These are phyloP conservation scores for Trichoderma sp. DNA, from an alignment of 2,329 filamentous ascomycete genomes.

Conservation along the genomic window DNA sequence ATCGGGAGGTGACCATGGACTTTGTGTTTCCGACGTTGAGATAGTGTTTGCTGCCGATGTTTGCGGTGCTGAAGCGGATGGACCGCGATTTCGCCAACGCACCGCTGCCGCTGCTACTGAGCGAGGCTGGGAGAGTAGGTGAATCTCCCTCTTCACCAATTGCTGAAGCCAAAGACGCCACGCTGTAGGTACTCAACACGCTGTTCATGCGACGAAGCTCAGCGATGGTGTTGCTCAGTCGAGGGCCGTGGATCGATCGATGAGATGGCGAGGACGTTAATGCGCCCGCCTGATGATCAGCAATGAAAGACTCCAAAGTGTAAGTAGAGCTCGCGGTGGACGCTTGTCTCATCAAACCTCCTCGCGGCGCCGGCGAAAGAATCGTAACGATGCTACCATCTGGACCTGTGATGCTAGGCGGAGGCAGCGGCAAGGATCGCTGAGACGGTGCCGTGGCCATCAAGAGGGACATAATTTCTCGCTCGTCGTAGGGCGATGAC, in stretches of 20 bases:
- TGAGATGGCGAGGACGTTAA: slow-evolving; percentile 28
- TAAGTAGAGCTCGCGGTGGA: slow-evolving; percentile 32
- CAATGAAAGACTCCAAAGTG: slow-evolving; percentile 12
- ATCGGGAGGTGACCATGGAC: not conserved
- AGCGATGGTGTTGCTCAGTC: slow-evolving; percentile 45
- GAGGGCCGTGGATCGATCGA: slow-evolving; percentile 23
- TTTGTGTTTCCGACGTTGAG: slow-evolving; percentile 40
- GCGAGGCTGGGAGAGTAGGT: slow-evolving; percentile 37
- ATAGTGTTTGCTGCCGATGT: slow-evolving; percentile 47
- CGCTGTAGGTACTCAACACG: slow-evolving; percentile 46
- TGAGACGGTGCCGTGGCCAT: slow-evolving; percentile 25
- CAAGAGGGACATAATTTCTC: slow-evolving; percentile 35
- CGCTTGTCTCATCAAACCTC: slow-evolving; percentile 24
- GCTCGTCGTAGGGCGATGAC: slow-evolving; percentile 36
- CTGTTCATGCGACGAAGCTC: slow-evolving; percentile 60
- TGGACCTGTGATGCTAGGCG: slow-evolving; percentile 28
- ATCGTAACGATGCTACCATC: slow-evolving; percentile 31
- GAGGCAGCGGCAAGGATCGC: slow-evolving; percentile 33
- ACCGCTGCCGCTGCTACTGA: not conserved
- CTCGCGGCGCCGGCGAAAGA: slow-evolving; percentile 30
- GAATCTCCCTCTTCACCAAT: slow-evolving; percentile 34
- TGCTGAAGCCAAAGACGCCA: slow-evolving; percentile 37
- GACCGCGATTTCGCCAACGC: not conserved
- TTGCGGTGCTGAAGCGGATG: slow-evolving; percentile 24
- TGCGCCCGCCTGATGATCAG: slow-evolving; percentile 23